These are phyloP conservation scores for Diutina sp. DNA, from an alignment of 1,139 yeast species.

Conservation along the genomic window DNA sequence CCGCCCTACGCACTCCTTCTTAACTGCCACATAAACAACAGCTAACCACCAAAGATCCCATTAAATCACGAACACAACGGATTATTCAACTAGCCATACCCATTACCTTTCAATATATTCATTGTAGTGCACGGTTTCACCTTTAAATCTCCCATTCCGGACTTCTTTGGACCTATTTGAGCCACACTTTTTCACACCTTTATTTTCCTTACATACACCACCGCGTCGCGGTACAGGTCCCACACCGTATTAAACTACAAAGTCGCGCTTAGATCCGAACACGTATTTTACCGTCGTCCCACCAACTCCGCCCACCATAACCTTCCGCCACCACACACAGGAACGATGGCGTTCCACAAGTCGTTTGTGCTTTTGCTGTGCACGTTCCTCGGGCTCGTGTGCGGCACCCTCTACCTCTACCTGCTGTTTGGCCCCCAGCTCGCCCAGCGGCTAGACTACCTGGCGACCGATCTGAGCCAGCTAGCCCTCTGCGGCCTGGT, in stretches of 20 bases:
- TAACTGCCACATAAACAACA: too few species aligned
- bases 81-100: too few species aligned
- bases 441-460: slow-evolving; percentile 35
- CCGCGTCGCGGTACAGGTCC: background rate
- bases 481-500: slow-evolving; percentile 49
- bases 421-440: slow-evolving; percentile 56
- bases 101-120: too few species aligned
- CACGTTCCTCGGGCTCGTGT: slow-evolving; percentile 37
- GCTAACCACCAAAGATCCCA: too few species aligned
- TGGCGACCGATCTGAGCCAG: slow-evolving; percentile 41
- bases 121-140: too few species aligned
- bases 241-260: background rate
- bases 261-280: background rate
- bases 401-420: slow-evolving; percentile 51
- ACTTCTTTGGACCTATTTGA: too few species aligned
- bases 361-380: slow-evolving; percentile 29
- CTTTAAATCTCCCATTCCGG: too few species aligned
- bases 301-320: background rate
- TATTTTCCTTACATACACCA: background rate
- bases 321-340: background rate
- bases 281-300: background rate
- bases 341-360: slow-evolving; percentile 8
- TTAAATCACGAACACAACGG: too few species aligned
- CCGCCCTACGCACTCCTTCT: too few species aligned
- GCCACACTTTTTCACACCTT: too few species aligned